Evolutionary conservation across 306 rosid species (phyloP).

Genomic region (Cucurbita moschata): DNA sequence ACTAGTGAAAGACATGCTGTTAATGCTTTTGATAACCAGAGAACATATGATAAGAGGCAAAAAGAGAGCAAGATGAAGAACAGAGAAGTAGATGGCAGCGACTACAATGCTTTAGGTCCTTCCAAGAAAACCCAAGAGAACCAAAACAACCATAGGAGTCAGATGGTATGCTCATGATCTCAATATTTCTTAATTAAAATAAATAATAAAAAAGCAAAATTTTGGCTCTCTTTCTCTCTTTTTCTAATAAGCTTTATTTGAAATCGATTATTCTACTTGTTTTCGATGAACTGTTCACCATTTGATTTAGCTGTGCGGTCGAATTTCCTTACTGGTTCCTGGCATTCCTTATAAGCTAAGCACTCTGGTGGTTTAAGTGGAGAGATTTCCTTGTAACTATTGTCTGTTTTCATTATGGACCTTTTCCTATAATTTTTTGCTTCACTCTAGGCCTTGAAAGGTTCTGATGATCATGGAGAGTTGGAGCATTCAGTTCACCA

Average conservation of each 20-base stretch:
- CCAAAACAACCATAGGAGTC: constrained; percentile 47
- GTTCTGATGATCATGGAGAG: constrained; percentile 35
- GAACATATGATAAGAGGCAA: constrained; percentile 51
- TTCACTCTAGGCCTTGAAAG: constrained; percentile 51
- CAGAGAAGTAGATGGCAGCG: constrained; percentile 52
- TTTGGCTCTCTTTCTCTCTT: background rate
- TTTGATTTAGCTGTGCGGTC: background rate
- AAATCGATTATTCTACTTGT: background rate
- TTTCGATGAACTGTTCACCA: background rate
- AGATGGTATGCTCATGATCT: constrained; percentile 49
- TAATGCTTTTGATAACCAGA: constrained; percentile 51
- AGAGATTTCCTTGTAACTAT: background rate
- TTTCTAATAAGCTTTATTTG: background rate
- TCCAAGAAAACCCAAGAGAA: constrained; percentile 65
- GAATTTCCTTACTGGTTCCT: background rate
- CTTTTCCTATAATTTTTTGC: background rate
- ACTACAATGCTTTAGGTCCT: constrained; percentile 29
- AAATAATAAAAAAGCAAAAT: background rate
- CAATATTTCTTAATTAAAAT: background rate
- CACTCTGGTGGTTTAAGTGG: background rate
- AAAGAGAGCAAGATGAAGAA: constrained; percentile 61
- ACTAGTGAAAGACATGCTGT: constrained; percentile 53
- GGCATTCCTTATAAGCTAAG: background rate
- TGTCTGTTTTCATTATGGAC: background rate
- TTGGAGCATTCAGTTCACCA: constrained; percentile 17